Evolutionary conservation across 2,329 filamentous ascomycete genomes (phyloP).

Genomic region (Rutstroemia sp.): DNA sequence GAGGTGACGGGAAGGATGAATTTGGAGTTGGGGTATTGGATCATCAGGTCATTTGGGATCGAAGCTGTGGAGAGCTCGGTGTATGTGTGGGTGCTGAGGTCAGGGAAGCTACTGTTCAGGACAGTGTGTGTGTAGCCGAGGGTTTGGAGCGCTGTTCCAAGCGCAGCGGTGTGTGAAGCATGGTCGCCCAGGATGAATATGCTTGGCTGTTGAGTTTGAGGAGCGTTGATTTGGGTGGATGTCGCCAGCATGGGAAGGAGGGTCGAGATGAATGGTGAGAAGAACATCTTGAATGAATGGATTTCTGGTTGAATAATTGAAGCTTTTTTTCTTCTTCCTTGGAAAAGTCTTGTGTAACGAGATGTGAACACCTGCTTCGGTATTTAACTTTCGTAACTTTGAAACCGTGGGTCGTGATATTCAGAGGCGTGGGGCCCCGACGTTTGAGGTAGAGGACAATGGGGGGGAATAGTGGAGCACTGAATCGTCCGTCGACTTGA

Average conservation of each 20-base stretch:
- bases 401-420: neutral
- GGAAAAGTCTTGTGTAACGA: too few species aligned
- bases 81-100: neutral
- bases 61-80: neutral
- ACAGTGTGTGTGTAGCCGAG: neutral
- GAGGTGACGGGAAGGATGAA: slow-evolving; percentile 2
- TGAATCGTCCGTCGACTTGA: too few species aligned
- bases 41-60: neutral
- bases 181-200: slow-evolving; percentile 6
- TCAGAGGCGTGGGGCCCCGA: neutral
- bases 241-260: slow-evolving; percentile 5
- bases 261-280: slow-evolving; percentile 2
- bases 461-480: neutral
- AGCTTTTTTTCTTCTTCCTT: too few species aligned
- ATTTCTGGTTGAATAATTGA: too few species aligned
- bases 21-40: slow-evolving; percentile 3
- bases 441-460: neutral
- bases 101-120: neutral
- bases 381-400: too few species aligned
- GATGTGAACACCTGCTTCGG: too few species aligned
- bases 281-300: slow-evolving; percentile 3
- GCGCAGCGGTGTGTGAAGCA: neutral
- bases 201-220: neutral
- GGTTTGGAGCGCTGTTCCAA: slow-evolving; percentile 1
- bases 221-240: neutral